Base-by-base conservation (phyloP, 495 filamentous ascomycete species). In the Podospora conica region DNA sequence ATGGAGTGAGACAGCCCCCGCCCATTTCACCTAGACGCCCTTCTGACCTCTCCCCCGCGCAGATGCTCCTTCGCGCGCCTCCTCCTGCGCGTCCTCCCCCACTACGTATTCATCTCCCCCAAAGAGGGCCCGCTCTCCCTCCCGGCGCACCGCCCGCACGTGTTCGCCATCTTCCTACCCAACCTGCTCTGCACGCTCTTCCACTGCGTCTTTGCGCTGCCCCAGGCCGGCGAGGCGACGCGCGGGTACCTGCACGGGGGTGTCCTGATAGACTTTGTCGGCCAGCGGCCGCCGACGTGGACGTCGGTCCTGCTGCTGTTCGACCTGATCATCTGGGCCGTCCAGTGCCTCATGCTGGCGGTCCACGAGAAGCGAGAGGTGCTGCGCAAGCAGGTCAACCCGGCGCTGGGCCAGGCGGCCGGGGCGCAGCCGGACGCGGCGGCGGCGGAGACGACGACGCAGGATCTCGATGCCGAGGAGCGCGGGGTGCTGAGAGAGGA, bases 161-260 rank as follows among this genome's bases (percentile, higher is more conserved):
- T 94, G 67, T 84, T 84, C 62, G 85, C 85, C 64, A 90, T 96
- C 57, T 77, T 94, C 68, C 76, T 79, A 25, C 87, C 88, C 29
- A 92, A 91, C 76, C 63, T 90, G 9, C 67, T 95, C 33, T 94
- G 90, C 80, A 85, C 91, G 64, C 67, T 94, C 31, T 78, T 89
- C 28, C 93, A 96, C 75, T 69, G 87, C 12, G 79, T 89, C 60
- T 80, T 85, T 58, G 76, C 83, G 12, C 79, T 84, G 15, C 87
- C 90, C 1, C 79, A 85, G 27, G 91, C 89, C 21, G 86, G 87
- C 63, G 92, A 96, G 77, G 84, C 87, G 33, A 88, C 88, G 24
- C 82, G 91, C 58, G 91, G 89, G 8, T 95, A 96, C 73, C 81
- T 95, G 1, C 91, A 96, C 73, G 93, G 93, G 22, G 91, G 93